phyloP scores from a whole-genome alignment of 208 protist genomes.

The Phytomonas sp. region DNA sequence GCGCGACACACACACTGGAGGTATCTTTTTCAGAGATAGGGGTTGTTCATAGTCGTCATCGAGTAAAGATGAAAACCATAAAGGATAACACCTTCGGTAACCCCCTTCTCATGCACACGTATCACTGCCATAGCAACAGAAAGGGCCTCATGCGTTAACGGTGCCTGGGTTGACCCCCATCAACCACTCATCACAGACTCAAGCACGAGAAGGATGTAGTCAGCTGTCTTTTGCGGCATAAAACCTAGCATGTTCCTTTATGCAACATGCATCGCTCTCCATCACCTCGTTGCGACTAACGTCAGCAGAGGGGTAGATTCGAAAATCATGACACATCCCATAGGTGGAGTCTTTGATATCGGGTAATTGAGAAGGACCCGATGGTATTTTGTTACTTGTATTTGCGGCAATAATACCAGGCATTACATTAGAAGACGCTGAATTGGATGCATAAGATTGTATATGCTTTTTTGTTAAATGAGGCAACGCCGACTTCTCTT shows the following conservation, averaged over 20 bases:
- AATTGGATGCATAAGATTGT: background rate
- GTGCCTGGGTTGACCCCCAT: background rate
- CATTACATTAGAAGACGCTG: background rate
- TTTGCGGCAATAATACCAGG: background rate
- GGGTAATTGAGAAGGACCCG: background rate
- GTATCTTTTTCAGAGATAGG: background rate
- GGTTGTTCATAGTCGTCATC: background rate
- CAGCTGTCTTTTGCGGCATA: background rate
- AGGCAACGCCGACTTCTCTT: background rate
- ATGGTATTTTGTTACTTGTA: background rate
- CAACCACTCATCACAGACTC: background rate
- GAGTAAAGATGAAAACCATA: background rate
- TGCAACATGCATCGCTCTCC: background rate
- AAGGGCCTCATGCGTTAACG: background rate
- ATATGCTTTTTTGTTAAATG: background rate
- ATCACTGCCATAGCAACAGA: background rate
- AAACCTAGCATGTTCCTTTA: background rate
- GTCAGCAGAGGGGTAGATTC: background rate
- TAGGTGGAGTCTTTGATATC: background rate
- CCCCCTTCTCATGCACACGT: background rate
- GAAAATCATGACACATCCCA: background rate
- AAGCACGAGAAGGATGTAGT: background rate
- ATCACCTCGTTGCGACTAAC: background rate
- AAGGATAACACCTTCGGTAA: background rate
- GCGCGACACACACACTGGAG: background rate